Base-by-base conservation (phyloP, 257 asterid species). In the Coffea canephora region DNA sequence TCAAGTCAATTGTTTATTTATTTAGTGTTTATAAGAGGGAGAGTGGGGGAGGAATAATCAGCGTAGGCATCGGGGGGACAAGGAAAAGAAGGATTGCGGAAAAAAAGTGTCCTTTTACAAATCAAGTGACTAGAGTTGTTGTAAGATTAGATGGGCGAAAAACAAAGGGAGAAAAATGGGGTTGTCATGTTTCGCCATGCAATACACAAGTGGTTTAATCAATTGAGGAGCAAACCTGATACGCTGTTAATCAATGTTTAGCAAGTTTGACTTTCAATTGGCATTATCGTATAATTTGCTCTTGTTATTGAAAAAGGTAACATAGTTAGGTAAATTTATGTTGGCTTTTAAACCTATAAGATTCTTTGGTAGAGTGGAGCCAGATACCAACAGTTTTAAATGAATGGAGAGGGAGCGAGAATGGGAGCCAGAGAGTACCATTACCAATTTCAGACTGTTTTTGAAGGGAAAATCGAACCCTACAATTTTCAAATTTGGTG, bases 121-220 rank as follows among this genome's bases (percentile, higher is more conserved):
- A 62, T 81, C 78, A 81, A 87, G 81, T 85, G 85, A 78, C 75
- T 74, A 55, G 84, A 82, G 86, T 82, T 15, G 88, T 76, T 87
- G 81, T 71, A 70, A 41, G 88, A 83, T 82, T 73, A 78, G 86
- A 87, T 59, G 54, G 83, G 83, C 77, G 72, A 19, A 75, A 10
- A 45, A 23, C 45, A 36, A 62, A n/a, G 73, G 5, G 25, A 18
- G 72, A 36, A 46, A n/a, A 48, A 5, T 48, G 71, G 54, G 39
- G 27, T 1, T 34, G 48, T 27, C 34, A 69, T 39, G 49, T 55
- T 61, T 82, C 78, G 59, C 76, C 78, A 83, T 64, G 78, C 73
- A 72, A 49, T 34, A 16, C 73, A 62, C 68, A 55, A 75, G 55
- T 69, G 69, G 73, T 52, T 31, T 19, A 39, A 12, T 19, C 21